Base-by-base conservation (phyloP, 177 flowering plant species). In the Telopea speciosissima region DNA sequence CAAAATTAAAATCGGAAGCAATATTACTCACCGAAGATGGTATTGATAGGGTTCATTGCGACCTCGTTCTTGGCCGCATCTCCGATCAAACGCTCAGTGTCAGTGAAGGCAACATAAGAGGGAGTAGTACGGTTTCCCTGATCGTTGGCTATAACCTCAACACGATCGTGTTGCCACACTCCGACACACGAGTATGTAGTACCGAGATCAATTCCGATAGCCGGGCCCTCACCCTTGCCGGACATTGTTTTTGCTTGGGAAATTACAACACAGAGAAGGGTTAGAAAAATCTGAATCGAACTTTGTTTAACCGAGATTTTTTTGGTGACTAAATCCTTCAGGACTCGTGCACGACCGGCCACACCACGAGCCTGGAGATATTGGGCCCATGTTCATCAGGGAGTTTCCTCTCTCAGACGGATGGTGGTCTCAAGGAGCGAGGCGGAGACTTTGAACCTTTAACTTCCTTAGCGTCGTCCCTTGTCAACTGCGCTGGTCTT, bases 31-130 rank as follows among this genome's bases (percentile, higher is more conserved):
- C 89, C 89, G n/a, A 86, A 86, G 19, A 86, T 88, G 52, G 89
- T 86, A 81, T 86, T 86, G 72, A 74, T 75, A 4, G 90, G 90
- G 81, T 86, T 86, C 90, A 86, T 86, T 65, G 90, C 90, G 71
- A 86, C 88, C 78, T 86, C 88, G 70, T 86, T 86, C 85, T 86
- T 86, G 10, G 87, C 89, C 14, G 89, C 89, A 54, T 86, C 89
- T 16, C 87, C 89, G 71, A 86, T 86, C 73, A 86, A 64, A n/a
- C 87, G 78, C 75, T 86, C 89, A 0, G 83, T 66, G 58, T 86
- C 87, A 0, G 89, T 86, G 72, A 84, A 86, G 1, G 68, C 87
- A 1, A 86, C 86, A 26, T 84, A 86, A 13, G 89, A 86, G 49
- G 87, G 89, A 17, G 89, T 86, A 65, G 87, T 86, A 5, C 89